Evolutionary conservation across 345 rosid species (phyloP).

Genomic region (Barbarea vulgaris): DNA sequence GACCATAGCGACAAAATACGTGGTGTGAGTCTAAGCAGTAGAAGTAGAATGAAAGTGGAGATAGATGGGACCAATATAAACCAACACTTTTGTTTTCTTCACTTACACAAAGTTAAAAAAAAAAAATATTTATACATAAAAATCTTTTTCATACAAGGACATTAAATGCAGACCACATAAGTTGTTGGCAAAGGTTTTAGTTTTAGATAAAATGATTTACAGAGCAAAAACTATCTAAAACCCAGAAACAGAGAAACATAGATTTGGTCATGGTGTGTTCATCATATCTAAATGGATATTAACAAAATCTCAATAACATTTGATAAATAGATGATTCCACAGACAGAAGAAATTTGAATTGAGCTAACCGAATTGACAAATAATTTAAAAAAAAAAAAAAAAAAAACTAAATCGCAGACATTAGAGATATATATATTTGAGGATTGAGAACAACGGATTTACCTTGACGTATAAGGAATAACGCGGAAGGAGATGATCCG

Average conservation of each 20-base stretch:
- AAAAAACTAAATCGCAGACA: background rate
- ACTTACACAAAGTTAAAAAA: background rate
- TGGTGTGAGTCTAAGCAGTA: conserved; percentile 27
- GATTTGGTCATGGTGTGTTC: background rate
- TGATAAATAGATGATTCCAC: background rate
- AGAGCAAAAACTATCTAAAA: conserved; percentile 11
- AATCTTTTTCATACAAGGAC: background rate
- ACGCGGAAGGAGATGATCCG: conserved; percentile 14
- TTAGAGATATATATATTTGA: background rate
- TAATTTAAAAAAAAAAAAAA: background rate
- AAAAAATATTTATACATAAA: background rate
- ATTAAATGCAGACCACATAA: conserved; percentile 35
- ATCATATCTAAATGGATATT: background rate
- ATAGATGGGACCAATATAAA: conserved; percentile 22
- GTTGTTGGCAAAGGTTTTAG: background rate
- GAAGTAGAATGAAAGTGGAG: conserved; percentile 22
- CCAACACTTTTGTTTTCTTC: background rate
- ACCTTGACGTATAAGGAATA: conserved; percentile 20
- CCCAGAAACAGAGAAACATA: conserved; percentile 23
- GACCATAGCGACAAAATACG: conserved; percentile 16
- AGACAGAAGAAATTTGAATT: background rate
- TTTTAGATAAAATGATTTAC: conserved; percentile 2
- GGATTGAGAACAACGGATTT: background rate
- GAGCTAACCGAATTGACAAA: background rate
- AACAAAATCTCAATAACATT: background rate